Evolutionary conservation across 2,329 filamentous ascomycete species (phyloP).

Genomic region (Ceratocystis lukuohia): DNA sequence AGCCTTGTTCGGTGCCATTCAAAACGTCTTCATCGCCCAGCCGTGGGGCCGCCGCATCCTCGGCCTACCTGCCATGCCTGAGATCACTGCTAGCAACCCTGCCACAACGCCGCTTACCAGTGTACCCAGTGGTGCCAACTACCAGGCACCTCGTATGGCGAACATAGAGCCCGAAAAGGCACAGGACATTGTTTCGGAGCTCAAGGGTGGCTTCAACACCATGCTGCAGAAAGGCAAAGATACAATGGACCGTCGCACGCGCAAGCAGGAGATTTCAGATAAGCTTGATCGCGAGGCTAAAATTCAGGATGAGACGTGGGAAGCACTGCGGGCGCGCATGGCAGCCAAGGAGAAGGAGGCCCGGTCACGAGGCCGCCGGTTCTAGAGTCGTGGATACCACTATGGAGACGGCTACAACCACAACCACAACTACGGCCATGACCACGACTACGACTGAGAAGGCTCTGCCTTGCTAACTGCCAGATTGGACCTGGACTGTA

Average conservation of each 20-base stretch:
- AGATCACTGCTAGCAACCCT: constrained; percentile 3
- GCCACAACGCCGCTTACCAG: constrained; percentile 1
- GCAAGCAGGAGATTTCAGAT: constrained; percentile 28
- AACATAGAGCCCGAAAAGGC: constrained; percentile 21
- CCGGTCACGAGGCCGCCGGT: constrained; percentile 22
- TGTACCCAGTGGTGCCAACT: constrained; percentile 21
- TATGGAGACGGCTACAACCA: background rate
- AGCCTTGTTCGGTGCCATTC: constrained; percentile 25
- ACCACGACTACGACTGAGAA: background rate
- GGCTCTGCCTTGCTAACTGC: background rate
- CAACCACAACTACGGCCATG: background rate
- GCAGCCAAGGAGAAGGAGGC: constrained; percentile 31
- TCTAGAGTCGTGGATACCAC: background rate
- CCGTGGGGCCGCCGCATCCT: constrained; percentile 29
- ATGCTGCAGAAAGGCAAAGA: constrained; percentile 27
- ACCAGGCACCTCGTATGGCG: constrained; percentile 27
- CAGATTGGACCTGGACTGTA: background rate
- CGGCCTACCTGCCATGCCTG: constrained; percentile 27
- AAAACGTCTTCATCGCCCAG: constrained; percentile 30
- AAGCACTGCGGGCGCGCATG: constrained; percentile 23
- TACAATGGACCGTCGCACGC: constrained; percentile 26
- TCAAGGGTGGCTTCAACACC: constrained; percentile 30
- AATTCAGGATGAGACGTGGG: constrained; percentile 23
- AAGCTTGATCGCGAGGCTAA: constrained; percentile 29
- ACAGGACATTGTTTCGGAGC: constrained; percentile 26